phyloP scores from a whole-genome alignment of 2,329 filamentous ascomycete genomes.

The Dryadomyces sulphureus region DNA sequence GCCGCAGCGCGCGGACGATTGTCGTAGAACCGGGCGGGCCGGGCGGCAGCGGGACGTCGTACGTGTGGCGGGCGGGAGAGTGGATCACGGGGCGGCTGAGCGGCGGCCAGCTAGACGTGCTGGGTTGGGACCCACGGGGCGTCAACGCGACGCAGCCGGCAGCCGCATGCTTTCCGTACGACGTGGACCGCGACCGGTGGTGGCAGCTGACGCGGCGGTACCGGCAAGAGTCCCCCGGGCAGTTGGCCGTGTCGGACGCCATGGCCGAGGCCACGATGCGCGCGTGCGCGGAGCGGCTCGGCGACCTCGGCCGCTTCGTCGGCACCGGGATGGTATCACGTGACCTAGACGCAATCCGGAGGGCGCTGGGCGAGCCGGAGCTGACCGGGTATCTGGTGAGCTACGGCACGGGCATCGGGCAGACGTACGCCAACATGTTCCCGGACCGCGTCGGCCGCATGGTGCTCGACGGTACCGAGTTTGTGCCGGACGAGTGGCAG shows the following conservation, averaged over 20 bases:
- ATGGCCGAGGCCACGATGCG: constrained; percentile 28
- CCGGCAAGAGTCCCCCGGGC: constrained; percentile 19
- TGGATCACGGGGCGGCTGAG: constrained; percentile 25
- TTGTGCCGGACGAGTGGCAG: constrained; percentile 28
- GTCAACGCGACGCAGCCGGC: constrained; percentile 31
- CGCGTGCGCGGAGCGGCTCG: constrained; percentile 26
- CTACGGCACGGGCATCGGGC: constrained; percentile 37
- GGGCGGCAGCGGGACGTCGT: constrained; percentile 27
- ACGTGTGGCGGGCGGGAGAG: constrained; percentile 24
- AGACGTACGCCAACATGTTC: constrained; percentile 36
- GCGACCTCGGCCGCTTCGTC: constrained; percentile 31
- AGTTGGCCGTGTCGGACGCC: constrained; percentile 29
- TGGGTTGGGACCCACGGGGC: constrained; percentile 41
- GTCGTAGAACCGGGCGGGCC: constrained; percentile 36
- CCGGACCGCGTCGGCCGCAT: constrained; percentile 31
- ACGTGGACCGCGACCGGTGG: constrained; percentile 32
- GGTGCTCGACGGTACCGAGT: constrained; percentile 33
- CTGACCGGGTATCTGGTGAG: constrained; percentile 34
- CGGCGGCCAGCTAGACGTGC: constrained; percentile 27
- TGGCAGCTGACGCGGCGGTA: constrained; percentile 23
- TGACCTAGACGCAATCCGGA: constrained; percentile 33
- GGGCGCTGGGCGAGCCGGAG: constrained; percentile 28
- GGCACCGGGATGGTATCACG: constrained; percentile 30
- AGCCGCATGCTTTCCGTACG: constrained; percentile 29
- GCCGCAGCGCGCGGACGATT: constrained; percentile 27